Conservation (phyloP, 2,329 filamentous ascomycete genomes). For the Orbilia brochopaga region DNA sequence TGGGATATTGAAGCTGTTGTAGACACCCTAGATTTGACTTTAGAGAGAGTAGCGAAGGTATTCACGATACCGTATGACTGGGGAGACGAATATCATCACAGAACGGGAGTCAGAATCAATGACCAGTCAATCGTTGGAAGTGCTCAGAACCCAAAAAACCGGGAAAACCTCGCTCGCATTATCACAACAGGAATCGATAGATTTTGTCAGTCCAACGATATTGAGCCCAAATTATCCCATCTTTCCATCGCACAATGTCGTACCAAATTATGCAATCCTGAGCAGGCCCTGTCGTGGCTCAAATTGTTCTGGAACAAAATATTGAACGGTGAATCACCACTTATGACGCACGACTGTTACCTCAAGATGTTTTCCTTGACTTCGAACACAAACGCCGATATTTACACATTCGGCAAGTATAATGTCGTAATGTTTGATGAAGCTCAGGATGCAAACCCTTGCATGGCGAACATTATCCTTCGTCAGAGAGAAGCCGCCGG, state of each 20-base stretch:
- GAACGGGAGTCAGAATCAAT: neutral
- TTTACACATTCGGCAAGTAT: constrained; percentile 50
- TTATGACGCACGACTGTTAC: constrained; percentile 53
- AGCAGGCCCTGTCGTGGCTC: constrained; percentile 32
- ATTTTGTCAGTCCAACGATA: constrained; percentile 38
- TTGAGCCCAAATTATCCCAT: constrained; percentile 28
- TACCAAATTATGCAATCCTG: constrained; percentile 45
- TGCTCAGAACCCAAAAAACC: constrained; percentile 27
- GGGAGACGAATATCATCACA: constrained; percentile 8
- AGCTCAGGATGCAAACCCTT: constrained; percentile 52
- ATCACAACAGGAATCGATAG: constrained; percentile 38
- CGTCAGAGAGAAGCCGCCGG: constrained; percentile 49
- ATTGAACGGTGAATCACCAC: constrained; percentile 15
- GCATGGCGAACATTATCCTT: constrained; percentile 52
- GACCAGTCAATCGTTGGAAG: constrained; percentile 16
- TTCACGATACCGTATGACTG: constrained; percentile 41
- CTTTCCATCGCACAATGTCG: constrained; percentile 32
- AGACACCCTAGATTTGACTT: constrained; percentile 21
- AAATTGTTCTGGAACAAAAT: constrained; percentile 49
- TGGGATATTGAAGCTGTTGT: constrained; percentile 37
- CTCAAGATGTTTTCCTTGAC: constrained; percentile 52
- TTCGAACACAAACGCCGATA: constrained; percentile 28
- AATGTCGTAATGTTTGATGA: constrained; percentile 53
- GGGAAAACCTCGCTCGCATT: constrained; percentile 36
- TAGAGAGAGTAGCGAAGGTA: constrained; percentile 20